These are phyloP conservation scores for Geopyxis carbonaria DNA, from an alignment of 495 filamentous ascomycete species.

Conservation along the genomic window DNA sequence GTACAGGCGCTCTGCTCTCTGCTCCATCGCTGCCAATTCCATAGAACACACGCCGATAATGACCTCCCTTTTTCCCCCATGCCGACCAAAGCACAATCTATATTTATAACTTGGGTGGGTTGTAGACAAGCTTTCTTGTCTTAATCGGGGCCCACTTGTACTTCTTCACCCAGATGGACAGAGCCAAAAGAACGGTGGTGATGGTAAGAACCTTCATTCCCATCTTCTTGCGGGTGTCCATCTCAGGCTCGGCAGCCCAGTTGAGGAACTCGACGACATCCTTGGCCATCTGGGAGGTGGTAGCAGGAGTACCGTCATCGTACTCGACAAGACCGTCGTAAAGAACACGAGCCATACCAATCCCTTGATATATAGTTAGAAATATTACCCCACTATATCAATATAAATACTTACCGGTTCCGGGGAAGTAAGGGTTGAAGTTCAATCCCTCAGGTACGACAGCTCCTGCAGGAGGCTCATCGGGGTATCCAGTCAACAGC, in stretches of 20 bases:
- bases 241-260: slow-evolving; percentile 97
- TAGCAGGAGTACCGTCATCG: slow-evolving; percentile 87
- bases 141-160: slow-evolving; percentile 98
- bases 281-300: slow-evolving; percentile 98
- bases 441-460: slow-evolving; percentile 70
- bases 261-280: slow-evolving; percentile 97
- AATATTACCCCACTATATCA: not conserved
- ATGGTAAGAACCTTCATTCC: slow-evolving; percentile 82
- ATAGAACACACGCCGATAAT: no score
- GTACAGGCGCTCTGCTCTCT: no score
- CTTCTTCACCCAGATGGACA: slow-evolving; percentile 95
- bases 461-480: slow-evolving; percentile 82
- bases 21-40: no score
- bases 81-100: no score
- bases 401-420: slow-evolving; percentile 44
- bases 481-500: slow-evolving; percentile 94
- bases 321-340: slow-evolving; percentile 98
- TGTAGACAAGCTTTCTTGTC: slow-evolving; percentile 65
- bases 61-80: no score
- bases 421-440: slow-evolving; percentile 99
- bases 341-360: slow-evolving; percentile 95
- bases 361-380: slow-evolving; percentile 35
- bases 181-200: slow-evolving; percentile 55
- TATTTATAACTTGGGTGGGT: slow-evolving; percentile 19
- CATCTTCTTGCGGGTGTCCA: slow-evolving; percentile 99